Percentiles rank a stretch among this genome's conserved stretches.
Conservation (phyloP, 2,329 filamentous ascomycete species). For the Aaosphaeria arxii region DNA sequence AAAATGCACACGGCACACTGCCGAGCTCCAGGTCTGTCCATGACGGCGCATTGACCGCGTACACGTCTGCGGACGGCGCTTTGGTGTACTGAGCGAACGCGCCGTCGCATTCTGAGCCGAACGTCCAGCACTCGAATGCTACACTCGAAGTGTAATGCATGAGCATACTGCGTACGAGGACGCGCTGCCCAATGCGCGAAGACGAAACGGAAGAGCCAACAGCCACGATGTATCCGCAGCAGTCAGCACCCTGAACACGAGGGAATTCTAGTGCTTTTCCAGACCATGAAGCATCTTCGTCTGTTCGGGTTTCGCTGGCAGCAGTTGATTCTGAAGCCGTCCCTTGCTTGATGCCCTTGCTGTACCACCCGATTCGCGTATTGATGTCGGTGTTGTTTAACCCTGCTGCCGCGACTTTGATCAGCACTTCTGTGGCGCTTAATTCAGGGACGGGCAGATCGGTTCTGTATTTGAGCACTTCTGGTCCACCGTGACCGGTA, state of each 20-base stretch:
- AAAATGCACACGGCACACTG: slow-evolving; percentile 8
- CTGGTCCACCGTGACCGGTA: slow-evolving; percentile 7
- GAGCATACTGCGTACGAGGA: slow-evolving; percentile 5
- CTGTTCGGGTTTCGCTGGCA: background rate
- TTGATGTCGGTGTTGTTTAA: slow-evolving; percentile 13
- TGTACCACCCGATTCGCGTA: slow-evolving; percentile 11
- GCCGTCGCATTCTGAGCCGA: slow-evolving; percentile 9
- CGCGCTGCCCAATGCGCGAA: slow-evolving; percentile 5
- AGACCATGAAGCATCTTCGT: slow-evolving; percentile 7
- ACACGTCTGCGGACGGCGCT: slow-evolving; percentile 7
- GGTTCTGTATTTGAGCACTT: slow-evolving; percentile 6
- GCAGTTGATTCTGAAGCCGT: slow-evolving; percentile 1
- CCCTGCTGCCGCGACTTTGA: slow-evolving; percentile 6
- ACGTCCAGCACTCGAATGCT: slow-evolving; percentile 9
- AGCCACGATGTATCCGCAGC: slow-evolving; percentile 6
- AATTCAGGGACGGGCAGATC: slow-evolving; percentile 1
- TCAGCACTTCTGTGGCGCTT: slow-evolving; percentile 5
- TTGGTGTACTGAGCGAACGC: slow-evolving; percentile 7
- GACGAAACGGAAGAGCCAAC: slow-evolving; percentile 1
- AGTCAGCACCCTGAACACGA: slow-evolving; percentile 11
- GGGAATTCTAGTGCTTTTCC: slow-evolving; percentile 6
- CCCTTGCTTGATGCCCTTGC: slow-evolving; percentile 4
- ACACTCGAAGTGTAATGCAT: background rate
- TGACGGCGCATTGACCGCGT: background rate
- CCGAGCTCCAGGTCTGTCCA: slow-evolving; percentile 9